Base-by-base conservation (phyloP, 2,329 filamentous ascomycete species). In the Neofusicoccum cordaticola region DNA sequence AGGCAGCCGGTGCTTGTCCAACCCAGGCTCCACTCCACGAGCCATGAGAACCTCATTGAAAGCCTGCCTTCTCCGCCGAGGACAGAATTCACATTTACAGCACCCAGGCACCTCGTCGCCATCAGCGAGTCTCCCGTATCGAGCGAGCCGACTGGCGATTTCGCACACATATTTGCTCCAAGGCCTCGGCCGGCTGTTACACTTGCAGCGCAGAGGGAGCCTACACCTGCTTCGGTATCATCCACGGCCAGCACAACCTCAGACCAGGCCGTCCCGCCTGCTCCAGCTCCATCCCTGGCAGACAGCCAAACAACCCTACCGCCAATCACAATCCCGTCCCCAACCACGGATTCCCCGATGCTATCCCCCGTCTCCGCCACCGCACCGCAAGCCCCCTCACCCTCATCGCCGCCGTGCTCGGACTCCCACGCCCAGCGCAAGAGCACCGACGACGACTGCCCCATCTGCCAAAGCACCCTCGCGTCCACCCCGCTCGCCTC, bases 381-480 rank as follows among this genome's bases (percentile, higher is more conserved):
- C 19, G 11, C 42, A 27, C n/a, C n/a, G 11, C 56, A 13, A 31
- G 27, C 41, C 12, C 4, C 27, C 27, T 31, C 27, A 31, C n/a
- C 13, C 12, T 22, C 4, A 8, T 13, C 13, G 27, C 9, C 3
- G 19, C 4, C 27, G 1, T 60, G 56, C 42, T 47, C 42, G 1
- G 22, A 17, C 11, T n/a, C n/a, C 1, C 56, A 60, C 42, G 42
- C 56, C 2, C 27, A n/a, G 12, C 56, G 56, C 41, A 60, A 60
- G 42, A 47, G 7, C 37, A 41, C 27, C 37, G 82, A 85, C 45
- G 85, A 83, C 17, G 83, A 86, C 63, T 87, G 85, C 70, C 83
- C 84, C 0, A 83, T 87, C 66, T 87, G 85, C 73, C 85, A 84
- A 70, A 84, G 82, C 75, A 81, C 84, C 56, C 81, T 86, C 62